Evolutionary conservation across 805 yeast genomes (phyloP).

Genomic region (Yarrowia osloensis): DNA sequence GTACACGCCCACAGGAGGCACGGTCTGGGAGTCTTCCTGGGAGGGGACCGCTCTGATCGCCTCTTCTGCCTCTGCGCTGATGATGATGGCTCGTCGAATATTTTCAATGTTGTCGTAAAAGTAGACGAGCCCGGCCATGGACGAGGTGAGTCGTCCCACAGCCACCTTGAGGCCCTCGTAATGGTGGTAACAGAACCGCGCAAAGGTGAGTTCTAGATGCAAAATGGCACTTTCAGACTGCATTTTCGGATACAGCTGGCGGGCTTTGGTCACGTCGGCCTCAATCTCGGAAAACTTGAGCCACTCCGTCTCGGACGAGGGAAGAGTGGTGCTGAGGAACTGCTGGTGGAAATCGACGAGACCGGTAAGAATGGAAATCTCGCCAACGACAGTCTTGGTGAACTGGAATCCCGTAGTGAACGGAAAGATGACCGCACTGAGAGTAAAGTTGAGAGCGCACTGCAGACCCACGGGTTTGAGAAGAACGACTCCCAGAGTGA

Average conservation of each 20-base stretch:
- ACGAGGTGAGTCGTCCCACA: neutral
- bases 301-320: slow-evolving; percentile 10
- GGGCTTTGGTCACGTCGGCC: slow-evolving; percentile 1
- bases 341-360: slow-evolving; percentile 1
- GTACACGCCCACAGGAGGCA: slow-evolving; percentile 12
- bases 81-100: neutral
- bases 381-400: neutral
- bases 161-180: neutral
- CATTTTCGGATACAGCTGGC: slow-evolving; percentile 32
- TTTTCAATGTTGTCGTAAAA: slow-evolving; percentile 24
- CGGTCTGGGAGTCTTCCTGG: neutral
- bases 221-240: slow-evolving; percentile 34
- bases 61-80: neutral
- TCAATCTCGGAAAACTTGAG: slow-evolving; percentile 10
- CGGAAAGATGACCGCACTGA: neutral
- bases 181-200: neutral
- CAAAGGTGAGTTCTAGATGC: slow-evolving; percentile 33
- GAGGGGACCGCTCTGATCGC: neutral
- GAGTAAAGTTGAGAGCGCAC: neutral
- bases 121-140: slow-evolving; percentile 4
- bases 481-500: neutral
- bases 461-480: slow-evolving; percentile 24
- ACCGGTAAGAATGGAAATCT: neutral
- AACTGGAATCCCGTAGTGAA: slow-evolving; percentile 15
- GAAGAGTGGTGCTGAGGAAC: slow-evolving; percentile 9